These are phyloP conservation scores for Alternaria sp. DNA, from an alignment of 2,329 filamentous ascomycete genomes.

Conservation along the genomic window DNA sequence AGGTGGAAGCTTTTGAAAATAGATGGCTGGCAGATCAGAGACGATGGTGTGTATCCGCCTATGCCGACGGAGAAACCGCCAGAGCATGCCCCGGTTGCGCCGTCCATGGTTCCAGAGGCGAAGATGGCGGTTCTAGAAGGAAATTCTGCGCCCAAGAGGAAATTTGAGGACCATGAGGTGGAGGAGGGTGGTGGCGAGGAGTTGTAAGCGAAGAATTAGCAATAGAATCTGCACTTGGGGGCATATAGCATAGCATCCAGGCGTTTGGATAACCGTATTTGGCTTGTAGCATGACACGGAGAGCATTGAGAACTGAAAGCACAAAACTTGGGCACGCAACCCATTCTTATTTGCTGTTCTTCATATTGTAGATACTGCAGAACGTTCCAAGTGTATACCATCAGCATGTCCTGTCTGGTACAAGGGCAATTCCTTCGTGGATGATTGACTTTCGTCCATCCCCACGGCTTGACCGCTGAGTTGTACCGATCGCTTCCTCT, in stretches of 20 bases:
- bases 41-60: conserved; percentile 44
- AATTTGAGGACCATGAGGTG: conserved; percentile 18
- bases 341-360: too few relatives aligned
- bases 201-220: conserved; percentile 11
- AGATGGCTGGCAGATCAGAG: conserved; percentile 68
- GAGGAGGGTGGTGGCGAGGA: not conserved
- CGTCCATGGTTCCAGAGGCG: conserved; percentile 5
- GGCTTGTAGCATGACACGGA: not conserved
- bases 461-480: not conserved
- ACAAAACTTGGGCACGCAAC: not conserved
- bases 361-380: too few relatives aligned
- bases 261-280: not conserved
- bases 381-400: too few relatives aligned
- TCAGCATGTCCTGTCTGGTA: too few relatives aligned
- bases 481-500: not conserved
- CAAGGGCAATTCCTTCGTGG: too few relatives aligned
- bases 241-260: not conserved
- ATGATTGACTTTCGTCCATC: too few relatives aligned
- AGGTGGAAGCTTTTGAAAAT: conserved; percentile 74
- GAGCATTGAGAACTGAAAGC: not conserved
- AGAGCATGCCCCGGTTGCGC: conserved; percentile 21
- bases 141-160: conserved; percentile 35
- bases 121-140: conserved; percentile 17
- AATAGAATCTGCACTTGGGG: not conserved
- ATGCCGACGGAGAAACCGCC: conserved; percentile 35